Base-by-base conservation (phyloP, 495 filamentous ascomycete genomes). In the Aspergillus asperescens region DNA sequence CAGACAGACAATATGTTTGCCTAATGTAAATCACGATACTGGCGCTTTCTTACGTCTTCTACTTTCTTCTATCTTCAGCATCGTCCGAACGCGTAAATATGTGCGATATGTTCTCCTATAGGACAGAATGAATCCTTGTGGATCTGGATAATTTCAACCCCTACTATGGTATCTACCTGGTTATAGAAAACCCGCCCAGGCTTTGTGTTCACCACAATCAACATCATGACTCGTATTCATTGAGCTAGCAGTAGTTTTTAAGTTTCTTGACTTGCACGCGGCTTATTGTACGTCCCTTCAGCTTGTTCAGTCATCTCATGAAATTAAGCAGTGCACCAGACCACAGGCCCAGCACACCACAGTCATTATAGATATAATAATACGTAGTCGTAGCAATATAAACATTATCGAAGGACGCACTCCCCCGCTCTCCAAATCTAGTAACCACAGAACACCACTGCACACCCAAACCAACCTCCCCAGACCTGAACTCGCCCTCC, bases 21-120 rank as follows among this genome's bases (percentile, higher is more conserved):
- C 35, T 49, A 27, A 41, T 52, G 48, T 50, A 54, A 49, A 55
- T 48, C 50, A 53, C 31, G 49, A 47, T 44, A 54, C n/a, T 38
- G 50, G 50, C 46, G 48, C 45, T 55, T 43, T 51, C 38, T 52
- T 49, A 50, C 31, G 50, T 50, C 13, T 58, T 24, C 40, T 40
- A 15, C 46, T 29, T 50, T 45, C 25, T 50, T 16, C 25, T 32
- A 34, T 52, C 35, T 37, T 53, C 20, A 37, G 40, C 48, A 48
- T 57, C 48, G 41, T 38, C 48, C 48, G 37, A 42, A 47, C 51
- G 41, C 58, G 55, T 63, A 63, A 58, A 58, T 60, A 60, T 58
- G 52, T 58, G 59, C 53, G 24, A 34, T 48, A 48, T 35, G 45
- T 48, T 25, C 45, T 25, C 31, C 32, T 48, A 34, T 48, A 48